A percentile compares a stretch with the other conserved stretches of the same genome.
phyloP scores from a whole-genome alignment of 768 basidiomycete species.

The Hydnum rufescens region DNA sequence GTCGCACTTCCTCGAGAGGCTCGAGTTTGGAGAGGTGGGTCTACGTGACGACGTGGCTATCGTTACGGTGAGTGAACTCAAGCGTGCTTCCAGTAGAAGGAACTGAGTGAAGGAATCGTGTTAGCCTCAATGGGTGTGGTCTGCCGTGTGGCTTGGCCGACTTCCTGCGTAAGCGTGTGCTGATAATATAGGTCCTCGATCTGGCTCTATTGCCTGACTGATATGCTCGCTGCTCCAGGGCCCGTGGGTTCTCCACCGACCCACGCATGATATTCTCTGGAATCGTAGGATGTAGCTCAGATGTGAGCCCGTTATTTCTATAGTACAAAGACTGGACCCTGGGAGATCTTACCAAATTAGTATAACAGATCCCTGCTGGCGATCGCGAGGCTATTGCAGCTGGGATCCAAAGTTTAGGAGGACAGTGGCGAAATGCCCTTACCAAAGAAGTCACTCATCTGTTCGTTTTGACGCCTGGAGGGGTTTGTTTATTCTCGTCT shows the following conservation, averaged over 20 bases:
- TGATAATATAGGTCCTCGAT: too few relatives aligned
- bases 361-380: slow-evolving; percentile 29
- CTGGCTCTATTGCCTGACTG: background rate
- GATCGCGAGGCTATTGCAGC: slow-evolving; percentile 59
- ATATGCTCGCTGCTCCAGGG: slow-evolving; percentile 16
- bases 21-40: background rate
- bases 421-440: slow-evolving; percentile 56
- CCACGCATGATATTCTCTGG: slow-evolving; percentile 69
- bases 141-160: background rate
- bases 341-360: slow-evolving; percentile 1
- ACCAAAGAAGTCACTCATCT: slow-evolving; percentile 80
- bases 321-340: background rate
- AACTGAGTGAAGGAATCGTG: background rate
- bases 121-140: background rate
- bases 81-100: too few relatives aligned
- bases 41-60: background rate
- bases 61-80: background rate
- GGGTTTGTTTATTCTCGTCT: slow-evolving; percentile 11
- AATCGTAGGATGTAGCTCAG: slow-evolving; percentile 49
- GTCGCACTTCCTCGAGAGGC: background rate
- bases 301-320: slow-evolving; percentile 25
- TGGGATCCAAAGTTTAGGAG: slow-evolving; percentile 56
- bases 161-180: background rate
- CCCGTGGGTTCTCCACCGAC: slow-evolving; percentile 49
- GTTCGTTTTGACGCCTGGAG: slow-evolving; percentile 31